Evolutionary conservation across 495 filamentous ascomycete genomes (phyloP).

Genomic region (Annulohypoxylon bovei): DNA sequence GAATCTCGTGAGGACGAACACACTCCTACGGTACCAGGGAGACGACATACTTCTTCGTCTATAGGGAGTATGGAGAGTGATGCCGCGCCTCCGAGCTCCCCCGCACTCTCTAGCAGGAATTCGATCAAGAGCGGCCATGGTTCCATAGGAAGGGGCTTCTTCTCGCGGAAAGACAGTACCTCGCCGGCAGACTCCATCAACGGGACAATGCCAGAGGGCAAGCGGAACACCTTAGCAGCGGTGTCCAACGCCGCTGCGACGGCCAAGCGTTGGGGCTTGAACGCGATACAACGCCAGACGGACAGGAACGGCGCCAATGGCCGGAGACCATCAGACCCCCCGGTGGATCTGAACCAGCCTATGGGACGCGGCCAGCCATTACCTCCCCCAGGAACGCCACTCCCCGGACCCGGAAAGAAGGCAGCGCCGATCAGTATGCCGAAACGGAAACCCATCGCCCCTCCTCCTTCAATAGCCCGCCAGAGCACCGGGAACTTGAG

Average conservation of each 20-base stretch:
- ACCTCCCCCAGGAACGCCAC: slow-evolving; percentile 75
- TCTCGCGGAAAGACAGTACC: slow-evolving; percentile 51
- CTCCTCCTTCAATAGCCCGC: slow-evolving; percentile 46
- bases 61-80: slow-evolving; percentile 45
- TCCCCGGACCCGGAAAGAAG: slow-evolving; percentile 65
- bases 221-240: slow-evolving; percentile 62
- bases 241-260: slow-evolving; percentile 78
- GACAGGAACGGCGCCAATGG: slow-evolving; percentile 44
- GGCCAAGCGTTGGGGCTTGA: slow-evolving; percentile 86
- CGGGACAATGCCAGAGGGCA: slow-evolving; percentile 43
- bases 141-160: slow-evolving; percentile 51
- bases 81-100: slow-evolving; percentile 41
- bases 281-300: slow-evolving; percentile 69
- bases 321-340: slow-evolving; percentile 40
- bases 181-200: slow-evolving; percentile 36
- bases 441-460: slow-evolving; percentile 53
- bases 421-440: slow-evolving; percentile 65
- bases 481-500: slow-evolving; percentile 35
- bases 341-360: slow-evolving; percentile 67
- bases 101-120: slow-evolving; percentile 46
- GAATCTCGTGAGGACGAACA: slow-evolving; percentile 18
- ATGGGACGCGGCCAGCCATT: slow-evolving; percentile 80
- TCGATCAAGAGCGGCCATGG: slow-evolving; percentile 52
- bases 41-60: slow-evolving; percentile 56
- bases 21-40: slow-evolving; percentile 43